Evolutionary conservation across 768 basidiomycete genomes (phyloP).

Genomic region (Tricholoma matsutake): DNA sequence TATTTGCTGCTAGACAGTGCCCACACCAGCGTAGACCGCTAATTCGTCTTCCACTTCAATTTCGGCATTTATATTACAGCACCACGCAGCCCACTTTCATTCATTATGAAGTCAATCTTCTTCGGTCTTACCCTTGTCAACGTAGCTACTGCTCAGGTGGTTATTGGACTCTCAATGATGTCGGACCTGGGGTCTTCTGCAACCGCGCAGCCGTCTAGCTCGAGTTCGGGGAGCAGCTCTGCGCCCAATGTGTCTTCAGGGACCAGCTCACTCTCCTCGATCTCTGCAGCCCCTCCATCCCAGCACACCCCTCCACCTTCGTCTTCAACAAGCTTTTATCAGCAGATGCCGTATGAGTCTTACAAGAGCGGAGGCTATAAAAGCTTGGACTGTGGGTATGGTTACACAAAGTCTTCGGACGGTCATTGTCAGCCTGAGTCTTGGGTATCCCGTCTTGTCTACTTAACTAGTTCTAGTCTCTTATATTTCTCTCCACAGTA

Average conservation of each 20-base stretch:
- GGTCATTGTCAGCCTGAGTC: constrained; percentile 51
- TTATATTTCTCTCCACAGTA: constrained; percentile 27
- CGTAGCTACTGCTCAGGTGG: constrained; percentile 56
- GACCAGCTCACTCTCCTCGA: constrained; percentile 21
- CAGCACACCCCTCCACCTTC: constrained; percentile 32
- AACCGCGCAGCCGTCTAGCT: constrained; percentile 3
- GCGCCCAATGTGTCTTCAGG: constrained; percentile 8
- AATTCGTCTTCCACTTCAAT: constrained; percentile 36
- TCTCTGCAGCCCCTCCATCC: constrained; percentile 25
- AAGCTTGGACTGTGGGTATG: constrained; percentile 69
- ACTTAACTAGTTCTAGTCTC: background rate
- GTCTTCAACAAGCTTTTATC: constrained; percentile 37
- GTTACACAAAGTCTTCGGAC: constrained; percentile 52
- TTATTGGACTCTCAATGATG: constrained; percentile 44
- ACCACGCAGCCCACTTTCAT: constrained; percentile 43
- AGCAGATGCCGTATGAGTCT: constrained; percentile 55
- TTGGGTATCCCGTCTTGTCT: constrained; percentile 46
- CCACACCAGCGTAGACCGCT: constrained; percentile 72
- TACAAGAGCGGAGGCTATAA: constrained; percentile 64
- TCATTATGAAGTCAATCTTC: constrained; percentile 63
- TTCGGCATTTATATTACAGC: constrained; percentile 34
- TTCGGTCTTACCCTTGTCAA: constrained; percentile 57
- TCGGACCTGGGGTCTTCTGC: constrained; percentile 26
- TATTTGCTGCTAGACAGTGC: constrained; percentile 65
- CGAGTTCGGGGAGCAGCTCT: constrained; percentile 13